Percentiles rank a stretch among this genome's conserved stretches.
phyloP scores from a whole-genome alignment of 148 eudicot genomes.

The Rhododendron molle region DNA sequence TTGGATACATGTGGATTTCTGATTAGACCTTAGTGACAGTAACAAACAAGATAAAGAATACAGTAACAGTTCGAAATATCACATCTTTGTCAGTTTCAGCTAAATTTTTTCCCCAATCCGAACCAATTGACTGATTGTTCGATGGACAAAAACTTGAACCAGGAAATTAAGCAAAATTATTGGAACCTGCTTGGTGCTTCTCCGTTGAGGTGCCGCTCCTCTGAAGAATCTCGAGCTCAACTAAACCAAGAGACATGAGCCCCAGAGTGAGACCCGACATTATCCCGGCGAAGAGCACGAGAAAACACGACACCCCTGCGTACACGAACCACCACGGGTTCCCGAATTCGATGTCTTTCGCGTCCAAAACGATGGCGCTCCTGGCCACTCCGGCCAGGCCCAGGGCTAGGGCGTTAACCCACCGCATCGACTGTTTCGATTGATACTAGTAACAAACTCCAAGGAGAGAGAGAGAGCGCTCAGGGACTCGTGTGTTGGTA shows the following conservation, averaged over 20 bases:
- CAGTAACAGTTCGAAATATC: neutral
- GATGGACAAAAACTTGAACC: neutral
- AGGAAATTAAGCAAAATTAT: no score
- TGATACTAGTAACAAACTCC: neutral
- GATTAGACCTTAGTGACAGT: neutral
- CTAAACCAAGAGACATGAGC: conserved; percentile 83
- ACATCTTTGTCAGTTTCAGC: neutral
- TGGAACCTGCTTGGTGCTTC: conserved; percentile 76
- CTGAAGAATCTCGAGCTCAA: conserved; percentile 86
- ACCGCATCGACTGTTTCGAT: conserved; percentile 11
- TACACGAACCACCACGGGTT: conserved; percentile 58
- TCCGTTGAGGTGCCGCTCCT: conserved; percentile 66
- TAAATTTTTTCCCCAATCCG: neutral
- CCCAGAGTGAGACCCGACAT: conserved; percentile 94
- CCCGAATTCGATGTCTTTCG: conserved; percentile 46
- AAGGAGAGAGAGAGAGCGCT: neutral
- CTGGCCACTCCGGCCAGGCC: conserved; percentile 9
- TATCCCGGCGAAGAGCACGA: conserved; percentile 84
- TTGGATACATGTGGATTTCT: neutral
- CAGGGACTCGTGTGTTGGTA: neutral
- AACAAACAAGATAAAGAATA: neutral
- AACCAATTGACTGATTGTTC: neutral
- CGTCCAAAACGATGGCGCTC: conserved; percentile 17
- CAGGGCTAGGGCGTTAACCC: conserved; percentile 14
- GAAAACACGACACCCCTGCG: conserved; percentile 58